Evolutionary conservation across 345 rosid genomes (phyloP).

Genomic region (Turnera subulata): DNA sequence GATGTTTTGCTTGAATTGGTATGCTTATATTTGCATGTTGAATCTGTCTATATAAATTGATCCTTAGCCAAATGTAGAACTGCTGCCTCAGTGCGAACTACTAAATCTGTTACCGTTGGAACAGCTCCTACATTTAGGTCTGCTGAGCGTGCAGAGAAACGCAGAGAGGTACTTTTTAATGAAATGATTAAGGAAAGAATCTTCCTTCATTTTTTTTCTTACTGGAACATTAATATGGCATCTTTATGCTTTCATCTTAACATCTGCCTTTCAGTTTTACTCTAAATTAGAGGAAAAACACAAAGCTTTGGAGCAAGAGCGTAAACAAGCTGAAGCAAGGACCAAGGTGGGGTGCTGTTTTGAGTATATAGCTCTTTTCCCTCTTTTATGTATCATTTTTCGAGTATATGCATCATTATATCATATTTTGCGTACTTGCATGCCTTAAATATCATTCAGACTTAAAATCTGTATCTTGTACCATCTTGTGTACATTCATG

Average conservation of each 20-base stretch:
- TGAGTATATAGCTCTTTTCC: too few relatives aligned
- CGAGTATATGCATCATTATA: too few relatives aligned
- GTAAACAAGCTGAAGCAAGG: slow-evolving; percentile 66
- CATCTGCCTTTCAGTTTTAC: slow-evolving; percentile 52
- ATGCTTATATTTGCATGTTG: background rate
- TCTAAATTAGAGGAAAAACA: slow-evolving; percentile 79
- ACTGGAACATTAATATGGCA: background rate
- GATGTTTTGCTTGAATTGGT: background rate
- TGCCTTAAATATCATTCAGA: background rate
- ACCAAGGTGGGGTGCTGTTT: slow-evolving; percentile 46
- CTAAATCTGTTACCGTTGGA: slow-evolving; percentile 71
- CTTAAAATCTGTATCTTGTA: too few relatives aligned
- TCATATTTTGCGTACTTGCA: background rate
- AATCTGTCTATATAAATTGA: slow-evolving; percentile 11
- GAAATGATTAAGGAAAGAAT: background rate
- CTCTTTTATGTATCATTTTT: too few relatives aligned
- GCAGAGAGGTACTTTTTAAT: slow-evolving; percentile 61
- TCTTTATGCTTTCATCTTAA: slow-evolving; percentile 20
- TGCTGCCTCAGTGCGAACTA: slow-evolving; percentile 58
- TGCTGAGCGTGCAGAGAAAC: slow-evolving; percentile 77
- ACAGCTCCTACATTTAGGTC: slow-evolving; percentile 85
- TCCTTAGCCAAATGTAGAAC: slow-evolving; percentile 73
- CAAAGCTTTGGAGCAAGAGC: slow-evolving; percentile 74
- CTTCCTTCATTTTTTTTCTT: slow-evolving; percentile 7
- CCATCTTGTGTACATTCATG: too few relatives aligned